phyloP scores from a whole-genome alignment of 2,329 filamentous ascomycete genomes.

The Cladosporium sp. region DNA sequence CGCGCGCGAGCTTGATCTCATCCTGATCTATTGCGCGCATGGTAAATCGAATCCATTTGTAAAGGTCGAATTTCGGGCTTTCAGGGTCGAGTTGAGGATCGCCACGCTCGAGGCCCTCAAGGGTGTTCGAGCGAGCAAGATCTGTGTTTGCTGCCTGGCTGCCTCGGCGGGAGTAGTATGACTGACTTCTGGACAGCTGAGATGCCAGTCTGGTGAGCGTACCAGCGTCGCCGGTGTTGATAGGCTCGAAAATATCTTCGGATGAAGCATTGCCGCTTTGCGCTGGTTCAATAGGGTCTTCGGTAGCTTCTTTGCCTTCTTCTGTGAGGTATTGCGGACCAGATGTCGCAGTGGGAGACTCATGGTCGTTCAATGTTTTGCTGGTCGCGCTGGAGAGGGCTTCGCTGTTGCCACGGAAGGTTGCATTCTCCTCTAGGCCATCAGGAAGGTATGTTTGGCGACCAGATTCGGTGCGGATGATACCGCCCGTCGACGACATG shows the following conservation, averaged over 20 bases:
- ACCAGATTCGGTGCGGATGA: slow-evolving; percentile 18
- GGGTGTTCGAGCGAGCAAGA: slow-evolving; percentile 24
- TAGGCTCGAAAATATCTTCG: slow-evolving; percentile 16
- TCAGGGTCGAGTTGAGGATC: slow-evolving; percentile 51
- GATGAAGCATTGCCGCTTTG: slow-evolving; percentile 10
- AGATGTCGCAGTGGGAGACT: background rate
- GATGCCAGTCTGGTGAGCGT: slow-evolving; percentile 21
- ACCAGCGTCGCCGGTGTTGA: slow-evolving; percentile 17
- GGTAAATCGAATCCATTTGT: slow-evolving; percentile 49
- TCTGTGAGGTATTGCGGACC: slow-evolving; percentile 20
- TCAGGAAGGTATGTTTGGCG: slow-evolving; percentile 18
- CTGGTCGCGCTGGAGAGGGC: slow-evolving; percentile 8
- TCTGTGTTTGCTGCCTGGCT: slow-evolving; percentile 14
- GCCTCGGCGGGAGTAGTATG: slow-evolving; percentile 17
- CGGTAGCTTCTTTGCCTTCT: slow-evolving; percentile 25
- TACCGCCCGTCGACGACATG: slow-evolving; percentile 15
- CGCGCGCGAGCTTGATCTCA: slow-evolving; percentile 48
- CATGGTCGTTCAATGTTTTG: slow-evolving; percentile 12
- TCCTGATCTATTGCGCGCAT: slow-evolving; percentile 51
- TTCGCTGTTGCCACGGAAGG: slow-evolving; percentile 5
- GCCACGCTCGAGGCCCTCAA: slow-evolving; percentile 37
- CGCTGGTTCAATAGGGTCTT: slow-evolving; percentile 17
- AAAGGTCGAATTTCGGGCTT: slow-evolving; percentile 49
- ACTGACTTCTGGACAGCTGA: slow-evolving; percentile 14
- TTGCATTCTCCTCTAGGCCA: slow-evolving; percentile 9